A percentile compares a stretch with the other conserved stretches of the same genome.
These are phyloP conservation scores for Backusella circina DNA, from an alignment of 192 early-diverging fungal species.

Conservation along the genomic window DNA sequence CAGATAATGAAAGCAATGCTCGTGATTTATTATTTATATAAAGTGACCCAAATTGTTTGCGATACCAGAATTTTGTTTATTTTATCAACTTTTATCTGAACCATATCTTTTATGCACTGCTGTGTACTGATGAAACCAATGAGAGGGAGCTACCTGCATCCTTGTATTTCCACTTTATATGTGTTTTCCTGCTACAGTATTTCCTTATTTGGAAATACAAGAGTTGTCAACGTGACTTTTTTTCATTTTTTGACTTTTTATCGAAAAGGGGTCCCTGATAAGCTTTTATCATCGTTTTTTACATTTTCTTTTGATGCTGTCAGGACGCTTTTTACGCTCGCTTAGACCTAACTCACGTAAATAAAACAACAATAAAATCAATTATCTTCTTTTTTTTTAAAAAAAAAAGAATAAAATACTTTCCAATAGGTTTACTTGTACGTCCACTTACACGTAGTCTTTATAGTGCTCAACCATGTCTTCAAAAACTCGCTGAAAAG, in stretches of 20 bases:
- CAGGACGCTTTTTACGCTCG: neutral
- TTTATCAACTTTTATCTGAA: too few relatives aligned
- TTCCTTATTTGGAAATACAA: neutral
- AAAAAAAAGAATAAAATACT: neutral
- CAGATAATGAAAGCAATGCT: too few relatives aligned
- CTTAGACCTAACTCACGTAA: neutral
- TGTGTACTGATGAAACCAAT: too few relatives aligned
- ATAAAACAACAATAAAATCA: neutral
- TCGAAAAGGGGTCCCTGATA: neutral
- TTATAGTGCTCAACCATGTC: neutral
- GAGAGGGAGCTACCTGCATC: too few relatives aligned
- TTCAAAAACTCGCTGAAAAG: neutral
- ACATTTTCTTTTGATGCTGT: neutral
- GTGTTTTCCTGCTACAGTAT: neutral
- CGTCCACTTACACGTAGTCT: conserved; percentile 1
- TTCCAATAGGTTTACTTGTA: neutral
- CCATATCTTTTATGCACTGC: too few relatives aligned
- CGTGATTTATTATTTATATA: too few relatives aligned
- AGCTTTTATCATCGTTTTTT: neutral
- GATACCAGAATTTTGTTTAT: too few relatives aligned
- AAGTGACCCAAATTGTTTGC: too few relatives aligned
- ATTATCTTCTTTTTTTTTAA: neutral
- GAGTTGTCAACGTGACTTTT: neutral
- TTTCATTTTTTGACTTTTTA: neutral
- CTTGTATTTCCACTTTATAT: too few relatives aligned